Conservation (phyloP, 768 basidiomycete genomes). For the Paxillus rubicundulus region DNA sequence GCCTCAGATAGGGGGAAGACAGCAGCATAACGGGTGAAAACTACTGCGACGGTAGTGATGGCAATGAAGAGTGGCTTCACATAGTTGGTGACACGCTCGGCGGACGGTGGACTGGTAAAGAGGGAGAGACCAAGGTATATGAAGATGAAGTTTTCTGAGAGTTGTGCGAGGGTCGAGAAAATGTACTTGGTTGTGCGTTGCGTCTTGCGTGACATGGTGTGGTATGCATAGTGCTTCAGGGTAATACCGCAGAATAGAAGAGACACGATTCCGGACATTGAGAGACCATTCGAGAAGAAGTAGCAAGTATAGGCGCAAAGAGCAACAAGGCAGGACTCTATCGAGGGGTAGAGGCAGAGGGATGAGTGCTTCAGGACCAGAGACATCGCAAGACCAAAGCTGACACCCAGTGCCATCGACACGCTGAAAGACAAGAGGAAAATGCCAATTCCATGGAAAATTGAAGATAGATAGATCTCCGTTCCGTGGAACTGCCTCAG, state of each 20-base stretch:
- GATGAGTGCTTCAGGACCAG: slow-evolving; percentile 93
- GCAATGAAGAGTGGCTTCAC: slow-evolving; percentile 95
- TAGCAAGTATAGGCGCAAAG: slow-evolving; percentile 95
- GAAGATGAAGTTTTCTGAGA: slow-evolving; percentile 99
- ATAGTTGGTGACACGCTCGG: slow-evolving; percentile 75
- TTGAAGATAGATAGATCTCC: slow-evolving; percentile 80
- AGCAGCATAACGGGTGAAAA: slow-evolving; percentile 92
- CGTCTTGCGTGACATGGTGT: slow-evolving; percentile 95
- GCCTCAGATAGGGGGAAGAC: slow-evolving; percentile 93
- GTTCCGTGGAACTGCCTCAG: slow-evolving; percentile 88
- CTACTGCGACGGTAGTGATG: slow-evolving; percentile 87
- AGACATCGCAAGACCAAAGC: slow-evolving; percentile 88
- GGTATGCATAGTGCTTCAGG: slow-evolving; percentile 99
- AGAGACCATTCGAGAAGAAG: slow-evolving; percentile 96
- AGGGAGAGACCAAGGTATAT: slow-evolving; percentile 96
- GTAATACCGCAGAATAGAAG: slow-evolving; percentile 98
- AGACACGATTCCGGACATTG: slow-evolving; percentile 96
- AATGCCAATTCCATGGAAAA: slow-evolving; percentile 97
- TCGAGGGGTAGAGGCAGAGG: slow-evolving; percentile 81
- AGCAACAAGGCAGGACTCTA: slow-evolving; percentile 95
- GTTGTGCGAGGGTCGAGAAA: slow-evolving; percentile 88
- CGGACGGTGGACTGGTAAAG: slow-evolving; percentile 85
- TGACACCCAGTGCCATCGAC: slow-evolving; percentile 91
- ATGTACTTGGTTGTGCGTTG: slow-evolving; percentile 95
- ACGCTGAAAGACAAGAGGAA: slow-evolving; percentile 94